Evolutionary conservation across 2,329 filamentous ascomycete genomes (phyloP).

Genomic region (Emmonsiellopsis sp.): DNA sequence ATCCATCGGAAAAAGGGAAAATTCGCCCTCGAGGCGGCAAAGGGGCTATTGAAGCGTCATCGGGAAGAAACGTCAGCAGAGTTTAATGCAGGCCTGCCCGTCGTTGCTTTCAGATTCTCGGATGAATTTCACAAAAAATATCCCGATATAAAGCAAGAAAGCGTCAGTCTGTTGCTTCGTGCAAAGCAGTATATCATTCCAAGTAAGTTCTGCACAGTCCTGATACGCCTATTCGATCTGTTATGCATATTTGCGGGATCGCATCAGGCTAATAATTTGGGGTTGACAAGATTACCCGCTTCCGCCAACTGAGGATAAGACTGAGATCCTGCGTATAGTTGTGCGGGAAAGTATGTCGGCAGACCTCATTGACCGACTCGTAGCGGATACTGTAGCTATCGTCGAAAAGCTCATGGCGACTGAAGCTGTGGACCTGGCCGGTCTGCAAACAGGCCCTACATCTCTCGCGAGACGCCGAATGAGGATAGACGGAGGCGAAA

Average conservation of each 20-base stretch:
- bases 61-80: conserved; percentile 46
- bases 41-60: conserved; percentile 31
- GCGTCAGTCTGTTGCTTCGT: conserved; percentile 52
- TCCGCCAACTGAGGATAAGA: conserved; percentile 51
- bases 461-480: conserved; percentile 34
- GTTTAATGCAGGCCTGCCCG: conserved; percentile 57
- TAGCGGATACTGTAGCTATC: conserved; percentile 50
- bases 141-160: conserved; percentile 55
- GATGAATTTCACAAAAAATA: conserved; percentile 53
- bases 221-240: background rate
- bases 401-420: conserved; percentile 52
- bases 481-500: background rate
- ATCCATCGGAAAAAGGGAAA: conserved; percentile 52
- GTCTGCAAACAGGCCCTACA: conserved; percentile 33
- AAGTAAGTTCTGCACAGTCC: conserved; percentile 31
- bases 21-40: conserved; percentile 31
- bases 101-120: conserved; percentile 57
- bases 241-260: background rate
- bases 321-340: conserved; percentile 58
- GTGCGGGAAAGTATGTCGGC: conserved; percentile 58
- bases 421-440: conserved; percentile 42
- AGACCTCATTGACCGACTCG: conserved; percentile 55
- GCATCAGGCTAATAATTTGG: no score
- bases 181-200: conserved; percentile 63
- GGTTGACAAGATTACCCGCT: conserved; percentile 48